These are phyloP conservation scores for Dendrobium nobile DNA, from an alignment of 106 monocot genomes.

Conservation along the genomic window DNA sequence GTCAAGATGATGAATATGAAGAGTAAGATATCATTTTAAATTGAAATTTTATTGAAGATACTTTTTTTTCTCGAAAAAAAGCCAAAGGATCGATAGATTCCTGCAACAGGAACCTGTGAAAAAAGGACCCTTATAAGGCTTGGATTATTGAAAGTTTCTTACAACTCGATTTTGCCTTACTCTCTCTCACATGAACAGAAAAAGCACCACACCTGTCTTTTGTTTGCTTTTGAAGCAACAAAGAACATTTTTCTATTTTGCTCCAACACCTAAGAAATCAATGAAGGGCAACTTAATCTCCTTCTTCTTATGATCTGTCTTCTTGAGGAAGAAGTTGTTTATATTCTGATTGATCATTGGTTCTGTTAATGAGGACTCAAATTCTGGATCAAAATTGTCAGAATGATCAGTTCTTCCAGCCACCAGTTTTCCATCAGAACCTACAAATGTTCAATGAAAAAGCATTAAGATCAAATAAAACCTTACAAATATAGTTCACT, in stretches of 20 bases:
- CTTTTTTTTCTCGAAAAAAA: no score
- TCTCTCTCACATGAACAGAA: no score
- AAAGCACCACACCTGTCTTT: no score
- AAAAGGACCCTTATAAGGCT: no score
- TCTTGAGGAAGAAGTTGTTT: neutral
- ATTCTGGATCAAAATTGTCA: neutral
- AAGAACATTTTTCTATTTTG: neutral
- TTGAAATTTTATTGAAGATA: no score
- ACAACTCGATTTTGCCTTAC: no score
- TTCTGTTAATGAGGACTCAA: neutral
- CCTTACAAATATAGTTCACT: no score
- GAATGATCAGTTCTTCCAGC: neutral
- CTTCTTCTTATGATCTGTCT: constrained; percentile 1
- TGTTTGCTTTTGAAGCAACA: neutral
- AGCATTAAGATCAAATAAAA: neutral
- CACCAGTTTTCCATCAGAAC: constrained; percentile 4
- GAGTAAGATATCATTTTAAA: no score
- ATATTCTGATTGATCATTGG: neutral
- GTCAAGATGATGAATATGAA: no score
- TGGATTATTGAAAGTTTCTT: no score
- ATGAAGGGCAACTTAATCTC: constrained; percentile 10
- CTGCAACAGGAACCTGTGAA: no score
- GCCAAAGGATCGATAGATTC: no score
- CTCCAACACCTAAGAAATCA: constrained; percentile 23
- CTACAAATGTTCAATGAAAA: neutral